Evolutionary conservation across 306 rosid genomes (phyloP), one percentile per base, ranked within the genome.

Genomic region (Acmispon strigosus): DNA sequence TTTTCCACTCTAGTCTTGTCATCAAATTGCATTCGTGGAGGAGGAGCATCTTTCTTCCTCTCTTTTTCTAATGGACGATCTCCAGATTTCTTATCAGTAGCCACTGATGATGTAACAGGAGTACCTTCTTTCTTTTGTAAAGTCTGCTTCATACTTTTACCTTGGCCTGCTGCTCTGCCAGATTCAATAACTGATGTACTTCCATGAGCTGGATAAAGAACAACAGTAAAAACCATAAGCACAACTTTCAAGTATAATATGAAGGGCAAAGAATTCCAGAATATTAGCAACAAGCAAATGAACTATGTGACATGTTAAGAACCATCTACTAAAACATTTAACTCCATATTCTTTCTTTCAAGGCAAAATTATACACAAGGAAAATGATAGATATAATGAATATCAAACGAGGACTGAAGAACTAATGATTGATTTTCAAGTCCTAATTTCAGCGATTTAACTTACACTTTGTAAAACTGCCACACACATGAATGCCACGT

Each of bases 11-110:
- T 81, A 44, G 9, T 82, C 78, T 81, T 82, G 73, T 86, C 96
- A 71, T 90, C 98, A 84, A 78, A 90, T 81, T 92, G 98, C 96
- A 86, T 77, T 20, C 86, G 90, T 0, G 92, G 96, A 82, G 84
- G 79, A 82, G 89, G 96, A 37, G 61, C 86, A 67, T 92, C 98
- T 81, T 88, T 92, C 84, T 85, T 92, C 81, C 96, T 90, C 15
- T 89, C 98, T 72, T 89, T 92, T 51, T 90, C 98, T 10, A 66
- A 66, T 14, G 77, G 60, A 53, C 84, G 88, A 74, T 86, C 88
- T 16, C 83, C 82, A 15, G 89, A 82, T 56, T 84, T 92, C 84
- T 82, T 92, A 15, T 88, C 91, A 58, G 76, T 56, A 68, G 85
- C 74, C 53, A 70, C 84, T 12, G 90, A 70, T 66, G 84, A 45